Base-by-base conservation (phyloP, 768 basidiomycete species). In the Podaxis carcinomalis region DNA sequence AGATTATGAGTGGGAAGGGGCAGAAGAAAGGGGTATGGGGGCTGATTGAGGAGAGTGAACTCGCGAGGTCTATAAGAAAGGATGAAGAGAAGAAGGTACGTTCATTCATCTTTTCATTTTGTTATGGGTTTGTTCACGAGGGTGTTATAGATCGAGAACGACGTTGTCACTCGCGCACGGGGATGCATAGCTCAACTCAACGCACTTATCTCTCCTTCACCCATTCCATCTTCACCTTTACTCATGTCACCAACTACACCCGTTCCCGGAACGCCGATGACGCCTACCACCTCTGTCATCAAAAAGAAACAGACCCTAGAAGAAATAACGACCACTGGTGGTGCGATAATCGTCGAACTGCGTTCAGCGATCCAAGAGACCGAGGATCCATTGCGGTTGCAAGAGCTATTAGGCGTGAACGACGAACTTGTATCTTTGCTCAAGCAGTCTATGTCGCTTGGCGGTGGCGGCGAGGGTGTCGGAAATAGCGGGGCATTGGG, bases 31-130 rank as follows among this genome's bases (percentile, higher is more conserved):
- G 89, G 1, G 82, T 93, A 11, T 93, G 92, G 92, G 84, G 83
- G 0, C 83, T 93, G 84, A 90, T 93, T 57, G 90, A 93, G 71
- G 89, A 91, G 63, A 92, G 91, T 70, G 87, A 90, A 71, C 75
- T 93, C 28, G 92, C 92, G 2, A 84, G 81, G 71, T 82, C 84
- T 13, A 86, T 92, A 59, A 76, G 85, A 55, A 75, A 81, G 60
- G 72, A 70, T 47, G 82, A 86, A 68, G 82, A 82, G 75, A 82
- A 81, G 73, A 80, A 82, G 73, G 82, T 82, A 10, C 7, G 70
- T 65, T 16, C 21, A 49, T 27, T 35, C 25, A 21, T 39, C 39
- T 56, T 28, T 37, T 13, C 42, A 58, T 1, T 66, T 57, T 23
- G 19, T 14, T 9, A 39, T 42, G 25, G 4, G 23, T 39, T 39